Evolutionary conservation across 2,329 filamentous ascomycete species (phyloP), one percentile per base, ranked within the genome.

Genomic region (Diplodia corticola): DNA sequence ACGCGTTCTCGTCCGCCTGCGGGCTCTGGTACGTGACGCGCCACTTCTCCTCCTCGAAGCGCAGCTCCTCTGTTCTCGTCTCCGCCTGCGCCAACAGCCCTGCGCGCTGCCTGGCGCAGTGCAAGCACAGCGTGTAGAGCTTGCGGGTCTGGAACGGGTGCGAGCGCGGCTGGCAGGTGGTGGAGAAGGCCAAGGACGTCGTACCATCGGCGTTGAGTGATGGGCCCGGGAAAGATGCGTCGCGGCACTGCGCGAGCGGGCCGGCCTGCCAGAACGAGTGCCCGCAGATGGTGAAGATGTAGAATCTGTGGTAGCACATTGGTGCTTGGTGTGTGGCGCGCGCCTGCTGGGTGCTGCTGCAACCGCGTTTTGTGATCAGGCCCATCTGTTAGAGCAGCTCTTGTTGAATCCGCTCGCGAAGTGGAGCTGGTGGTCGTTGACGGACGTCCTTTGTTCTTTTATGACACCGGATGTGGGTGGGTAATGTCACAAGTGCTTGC

Each of bases 221-320:
- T n/a, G n/a, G n/a, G n/a, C n/a, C 69, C 24, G 69, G 67, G 55
- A 69, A 67, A n/a, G 71, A 70, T 17, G 73, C 71, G 60, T 73
- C 65, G 33, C 71, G 71, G 69, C 80, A 82, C 64, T 70, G 72
- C 37, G 75, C 70, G 35, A 80, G 66, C 4, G 78, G 78, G 15
- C 66, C 69, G 0, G 71, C 67, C 40, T 76, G 74, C 65, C 75
- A 75, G 13, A 71, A 71, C 17, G 76, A 75, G 70, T 82, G 80
- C 22, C 80, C 80, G 71, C 80, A 82, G 35, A 72, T 74, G 7
- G 75, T 67, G 70, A 79, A 81, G 66, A 81, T 77, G 71, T 74
- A 76, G 35, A 79, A 74, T 46, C 73, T 76, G 69, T 81, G 78
- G 69, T 78, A 80, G 72, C 80, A 81, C 80, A 82, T 82, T 30